Percentiles rank a stretch among this genome's conserved stretches.
Conservation (phyloP, 1,284 basidiomycete genomes). For the Heterobasidion occidentale region DNA sequence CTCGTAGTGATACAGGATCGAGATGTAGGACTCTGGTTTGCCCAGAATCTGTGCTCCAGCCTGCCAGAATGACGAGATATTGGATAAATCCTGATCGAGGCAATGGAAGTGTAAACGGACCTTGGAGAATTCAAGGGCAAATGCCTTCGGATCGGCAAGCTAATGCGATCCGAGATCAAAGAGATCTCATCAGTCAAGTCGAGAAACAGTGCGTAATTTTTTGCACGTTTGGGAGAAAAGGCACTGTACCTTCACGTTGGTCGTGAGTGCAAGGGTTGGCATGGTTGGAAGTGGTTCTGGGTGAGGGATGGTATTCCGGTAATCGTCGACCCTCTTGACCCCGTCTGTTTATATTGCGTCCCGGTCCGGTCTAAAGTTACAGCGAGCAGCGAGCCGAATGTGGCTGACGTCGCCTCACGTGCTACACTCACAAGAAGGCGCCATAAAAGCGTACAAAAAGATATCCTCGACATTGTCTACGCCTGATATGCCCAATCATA, state of each 20-base stretch:
- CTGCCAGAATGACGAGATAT: slow-evolving; percentile 20
- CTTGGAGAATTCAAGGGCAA: slow-evolving; percentile 55
- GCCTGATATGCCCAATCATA: neutral
- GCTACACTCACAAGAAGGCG: neutral
- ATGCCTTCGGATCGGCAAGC: slow-evolving; percentile 43
- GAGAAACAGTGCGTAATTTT: neutral
- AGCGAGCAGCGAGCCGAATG: too few relatives aligned
- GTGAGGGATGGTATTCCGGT: too few relatives aligned
- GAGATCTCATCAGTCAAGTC: too few relatives aligned
- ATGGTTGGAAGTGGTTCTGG: slow-evolving; percentile 25
- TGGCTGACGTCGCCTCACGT: too few relatives aligned
- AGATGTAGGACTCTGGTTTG: slow-evolving; percentile 49
- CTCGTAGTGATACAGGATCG: slow-evolving; percentile 43
- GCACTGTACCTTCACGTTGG: slow-evolving; percentile 45
- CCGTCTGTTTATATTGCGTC: too few relatives aligned
- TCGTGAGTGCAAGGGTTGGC: slow-evolving; percentile 46
- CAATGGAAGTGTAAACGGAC: slow-evolving; percentile 20
- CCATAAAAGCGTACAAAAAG: neutral
- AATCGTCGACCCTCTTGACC: too few relatives aligned
- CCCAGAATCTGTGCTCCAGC: slow-evolving; percentile 38
- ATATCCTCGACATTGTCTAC: neutral
- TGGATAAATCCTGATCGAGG: neutral
- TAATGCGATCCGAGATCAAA: slow-evolving; percentile 10
- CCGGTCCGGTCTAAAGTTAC: too few relatives aligned
- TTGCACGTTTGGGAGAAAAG: neutral